Base-by-base conservation (phyloP, 148 eudicot species). In the Chenopodium berlandieri region DNA sequence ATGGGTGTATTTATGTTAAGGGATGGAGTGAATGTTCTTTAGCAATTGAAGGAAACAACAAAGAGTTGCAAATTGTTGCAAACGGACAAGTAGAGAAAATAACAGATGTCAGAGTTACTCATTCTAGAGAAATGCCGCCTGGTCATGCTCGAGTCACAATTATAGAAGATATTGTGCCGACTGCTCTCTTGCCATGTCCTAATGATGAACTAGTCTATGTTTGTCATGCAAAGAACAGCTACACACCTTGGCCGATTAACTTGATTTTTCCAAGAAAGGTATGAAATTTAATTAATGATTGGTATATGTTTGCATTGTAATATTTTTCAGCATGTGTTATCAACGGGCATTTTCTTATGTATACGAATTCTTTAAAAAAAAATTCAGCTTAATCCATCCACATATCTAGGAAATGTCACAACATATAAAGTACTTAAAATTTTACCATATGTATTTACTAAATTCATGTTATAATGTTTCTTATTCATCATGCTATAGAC, bases 101-200 rank as follows among this genome's bases (percentile, higher is more conserved):
- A 32, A 32, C 34, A 32, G 34, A 32, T 32, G 34, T 32, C 3
- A 32, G 34, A 32, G 34, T 32, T 32, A 32, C 34, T 32, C 34
- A 32, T 1, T 32, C 34, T 32, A 32, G 34, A 32, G 34, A 32
- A 37, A 4, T 62, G 66, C 66, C 25, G 14, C 25, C 5, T 19
- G 9, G 9, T 8, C 66, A 62, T 62, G 23, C 23, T 19, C 66
- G 17, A 62, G 66, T 62, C n/a, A n/a, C 20, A 19, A 62, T 62
- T 62, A 62, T 4, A 7, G 66, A 73, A 37, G 58, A 73, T 19
- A 46, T 73, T 73, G 56, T 34, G 56, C 30, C 54, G 37, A 73
- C 75, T 22, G 75, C 75, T 2, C 75, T 54, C 19, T 73, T 73
- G 48, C 56, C 75, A 34, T 73, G 75, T 44, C 75, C 27, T 20